These are phyloP conservation scores for Aspergillus puulaauensis DNA, from an alignment of 2,329 filamentous ascomycete species.

Conservation along the genomic window DNA sequence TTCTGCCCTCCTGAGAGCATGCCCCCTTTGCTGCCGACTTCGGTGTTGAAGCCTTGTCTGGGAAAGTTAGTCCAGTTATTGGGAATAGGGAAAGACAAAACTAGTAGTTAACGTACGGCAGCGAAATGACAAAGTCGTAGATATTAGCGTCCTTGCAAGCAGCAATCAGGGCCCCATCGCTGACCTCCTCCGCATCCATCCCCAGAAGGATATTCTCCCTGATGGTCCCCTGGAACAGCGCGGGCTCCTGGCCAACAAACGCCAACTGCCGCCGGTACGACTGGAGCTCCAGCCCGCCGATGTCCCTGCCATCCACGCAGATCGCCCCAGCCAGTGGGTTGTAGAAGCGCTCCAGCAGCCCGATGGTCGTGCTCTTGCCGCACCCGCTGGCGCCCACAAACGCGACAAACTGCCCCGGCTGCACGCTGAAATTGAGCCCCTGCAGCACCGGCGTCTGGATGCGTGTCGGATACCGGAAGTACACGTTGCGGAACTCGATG, in stretches of 20 bases:
- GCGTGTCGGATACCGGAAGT: slow-evolving; percentile 31
- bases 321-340: slow-evolving; percentile 62
- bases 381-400: slow-evolving; percentile 56
- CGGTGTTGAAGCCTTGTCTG: slow-evolving; percentile 25
- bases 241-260: slow-evolving; percentile 70
- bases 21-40: slow-evolving; percentile 22
- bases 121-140: slow-evolving; percentile 26
- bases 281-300: slow-evolving; percentile 56
- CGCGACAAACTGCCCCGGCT: slow-evolving; percentile 50
- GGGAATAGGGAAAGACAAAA: neutral
- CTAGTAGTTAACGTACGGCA: slow-evolving; percentile 17
- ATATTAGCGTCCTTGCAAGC: slow-evolving; percentile 30
- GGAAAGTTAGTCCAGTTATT: neutral
- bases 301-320: slow-evolving; percentile 61
- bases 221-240: slow-evolving; percentile 66
- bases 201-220: slow-evolving; percentile 67
- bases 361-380: slow-evolving; percentile 65
- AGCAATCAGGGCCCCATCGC: slow-evolving; percentile 15
- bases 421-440: slow-evolving; percentile 27
- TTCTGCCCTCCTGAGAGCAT: slow-evolving; percentile 37
- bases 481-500: slow-evolving; percentile 44
- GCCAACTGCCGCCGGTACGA: slow-evolving; percentile 64
- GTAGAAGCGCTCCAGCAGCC: slow-evolving; percentile 64
- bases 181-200: slow-evolving; percentile 13
- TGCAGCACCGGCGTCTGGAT: slow-evolving; percentile 18